These are phyloP conservation scores for Zygosaccharomyces bailii DNA, from an alignment of 805 yeast species.

Conservation along the genomic window DNA sequence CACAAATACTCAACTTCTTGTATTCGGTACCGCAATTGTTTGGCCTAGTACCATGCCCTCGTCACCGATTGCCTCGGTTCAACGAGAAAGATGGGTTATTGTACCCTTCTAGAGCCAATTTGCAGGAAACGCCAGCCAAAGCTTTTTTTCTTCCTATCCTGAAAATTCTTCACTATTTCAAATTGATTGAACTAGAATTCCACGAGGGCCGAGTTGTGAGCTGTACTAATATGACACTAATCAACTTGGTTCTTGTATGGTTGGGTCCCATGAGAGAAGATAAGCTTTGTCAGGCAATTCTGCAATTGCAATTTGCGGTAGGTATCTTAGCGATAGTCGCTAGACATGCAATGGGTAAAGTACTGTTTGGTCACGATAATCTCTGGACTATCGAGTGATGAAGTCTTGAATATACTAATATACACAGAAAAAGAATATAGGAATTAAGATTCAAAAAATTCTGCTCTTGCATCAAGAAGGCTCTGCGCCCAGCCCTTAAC, in stretches of 20 bases:
- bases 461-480: slow-evolving; percentile 45
- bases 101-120: slow-evolving; percentile 63
- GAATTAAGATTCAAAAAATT: slow-evolving; percentile 6
- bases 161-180: slow-evolving; percentile 44
- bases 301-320: slow-evolving; percentile 57
- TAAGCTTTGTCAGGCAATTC: slow-evolving; percentile 55
- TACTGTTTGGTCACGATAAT: slow-evolving; percentile 88
- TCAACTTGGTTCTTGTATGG: slow-evolving; percentile 79
- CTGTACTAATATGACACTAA: slow-evolving; percentile 82
- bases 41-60: slow-evolving; percentile 85
- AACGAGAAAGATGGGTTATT: slow-evolving; percentile 64
- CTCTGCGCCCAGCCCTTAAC: slow-evolving; percentile 68
- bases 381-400: slow-evolving; percentile 40
- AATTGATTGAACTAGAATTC: slow-evolving; percentile 45
- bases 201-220: slow-evolving; percentile 36
- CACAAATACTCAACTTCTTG: slow-evolving; percentile 85
- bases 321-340: slow-evolving; percentile 65
- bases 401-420: not conserved
- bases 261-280: slow-evolving; percentile 91
- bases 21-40: slow-evolving; percentile 93
- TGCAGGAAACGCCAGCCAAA: slow-evolving; percentile 37
- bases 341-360: slow-evolving; percentile 81
- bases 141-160: slow-evolving; percentile 38
- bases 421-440: not conserved
- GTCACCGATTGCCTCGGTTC: slow-evolving; percentile 87